Evolutionary conservation across 2,329 filamentous ascomycete genomes (phyloP), one percentile per base, ranked within the genome.

Genomic region (Aspergillus caelatus): DNA sequence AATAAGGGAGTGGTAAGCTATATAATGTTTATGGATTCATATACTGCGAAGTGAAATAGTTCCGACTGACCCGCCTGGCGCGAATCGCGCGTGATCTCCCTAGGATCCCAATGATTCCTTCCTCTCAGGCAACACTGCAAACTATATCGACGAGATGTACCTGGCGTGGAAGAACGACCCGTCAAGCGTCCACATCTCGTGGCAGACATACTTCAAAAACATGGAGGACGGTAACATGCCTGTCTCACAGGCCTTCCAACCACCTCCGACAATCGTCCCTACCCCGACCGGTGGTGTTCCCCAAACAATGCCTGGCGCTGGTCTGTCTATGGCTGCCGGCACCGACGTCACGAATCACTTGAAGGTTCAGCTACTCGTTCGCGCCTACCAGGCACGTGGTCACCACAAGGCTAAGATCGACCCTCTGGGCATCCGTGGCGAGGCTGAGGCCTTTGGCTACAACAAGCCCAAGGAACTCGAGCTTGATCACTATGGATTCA

Each of bases 131-230:
- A 98, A 92, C 84, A 95, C 94, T 65, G 95, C 95, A 81, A 97
- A 96, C 84, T 99, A 99, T 83, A 93, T 99, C 78, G 95, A 99
- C 80, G 95, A 97, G 85, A 99, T 99, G 95, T 99, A 99, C 82
- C 85, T 97, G 84, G 89, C 94, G 78, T 99, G 95, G 95, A 97
- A 94, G 82, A 85, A 91, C 68, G 93, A 99, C 74, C 94, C 95
- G 58, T 87, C 89, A 74, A 97, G 92, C 77, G 95, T 99, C 64
- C 95, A 99, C 81, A 86, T 97, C 74, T 99, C 95, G 79, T 99
- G 95, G 95, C 94, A 97, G 83, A 90, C 96, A 77, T 99, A 99
- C 87, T 99, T 99, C 87, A 92, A 90, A 83, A 99, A 99, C 83
- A 97, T 99, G 91, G 95, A 99, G 85, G 91, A 89, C 70, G 95